Percentiles rank a stretch among this genome's conserved stretches.
Conservation (phyloP, 2,329 filamentous ascomycete genomes). For the Lasiodiplodia theobromae region DNA sequence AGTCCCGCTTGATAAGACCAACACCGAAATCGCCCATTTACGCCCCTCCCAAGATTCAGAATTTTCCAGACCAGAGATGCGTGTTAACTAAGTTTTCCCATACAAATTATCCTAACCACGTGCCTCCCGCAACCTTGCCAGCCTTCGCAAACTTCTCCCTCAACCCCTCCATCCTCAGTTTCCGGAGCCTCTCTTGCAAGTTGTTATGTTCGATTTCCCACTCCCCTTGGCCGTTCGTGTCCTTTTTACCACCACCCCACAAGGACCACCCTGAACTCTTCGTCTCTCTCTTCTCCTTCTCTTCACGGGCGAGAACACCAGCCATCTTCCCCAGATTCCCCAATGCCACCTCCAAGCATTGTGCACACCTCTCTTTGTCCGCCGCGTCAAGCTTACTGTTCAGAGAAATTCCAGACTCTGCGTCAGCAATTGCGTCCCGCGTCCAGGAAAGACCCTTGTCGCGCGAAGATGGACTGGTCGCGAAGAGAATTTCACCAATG, state of each 20-base stretch:
- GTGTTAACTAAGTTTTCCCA: background rate
- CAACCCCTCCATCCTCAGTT: slow-evolving; percentile 3
- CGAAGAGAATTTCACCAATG: slow-evolving; percentile 91
- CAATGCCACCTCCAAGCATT: slow-evolving; percentile 79
- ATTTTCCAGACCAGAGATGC: background rate
- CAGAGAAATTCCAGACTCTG: slow-evolving; percentile 63
- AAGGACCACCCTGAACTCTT: background rate
- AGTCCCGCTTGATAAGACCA: background rate
- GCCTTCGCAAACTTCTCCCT: slow-evolving; percentile 16
- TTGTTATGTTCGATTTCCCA: slow-evolving; percentile 9
- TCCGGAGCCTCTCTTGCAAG: slow-evolving; percentile 3
- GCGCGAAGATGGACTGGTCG: slow-evolving; percentile 59
- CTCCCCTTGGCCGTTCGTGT: background rate
- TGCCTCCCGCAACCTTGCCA: background rate
- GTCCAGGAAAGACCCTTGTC: slow-evolving; percentile 88
- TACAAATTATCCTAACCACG: slow-evolving; percentile 11
- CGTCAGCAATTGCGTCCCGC: slow-evolving; percentile 81
- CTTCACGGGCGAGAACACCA: slow-evolving; percentile 62
- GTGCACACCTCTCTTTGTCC: slow-evolving; percentile 69
- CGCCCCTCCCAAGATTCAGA: background rate
- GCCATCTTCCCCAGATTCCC: slow-evolving; percentile 88
- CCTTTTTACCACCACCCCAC: background rate
- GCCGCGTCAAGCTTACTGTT: slow-evolving; percentile 42
- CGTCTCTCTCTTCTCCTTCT: slow-evolving; percentile 40
- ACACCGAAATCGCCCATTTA: background rate